Percentiles rank a stretch among this genome's conserved stretches.
Conservation (phyloP, 495 filamentous ascomycete species). For the Penicillium longicatenatum region DNA sequence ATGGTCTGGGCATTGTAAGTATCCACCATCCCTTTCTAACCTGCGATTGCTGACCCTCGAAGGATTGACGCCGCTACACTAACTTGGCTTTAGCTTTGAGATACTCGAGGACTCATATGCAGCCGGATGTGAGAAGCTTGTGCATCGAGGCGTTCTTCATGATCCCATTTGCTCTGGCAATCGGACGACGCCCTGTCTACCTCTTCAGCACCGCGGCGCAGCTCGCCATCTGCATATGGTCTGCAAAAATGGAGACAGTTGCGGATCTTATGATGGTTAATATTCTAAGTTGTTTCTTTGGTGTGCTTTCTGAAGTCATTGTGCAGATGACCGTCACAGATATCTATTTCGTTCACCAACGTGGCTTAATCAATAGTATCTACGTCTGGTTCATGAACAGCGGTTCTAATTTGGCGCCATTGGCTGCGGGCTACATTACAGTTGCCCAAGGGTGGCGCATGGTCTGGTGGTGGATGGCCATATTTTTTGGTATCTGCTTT, state of each 20-base stretch:
- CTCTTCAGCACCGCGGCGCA: slow-evolving; percentile 38
- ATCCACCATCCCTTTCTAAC: neutral
- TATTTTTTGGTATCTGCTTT: slow-evolving; percentile 37
- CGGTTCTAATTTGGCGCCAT: slow-evolving; percentile 37
- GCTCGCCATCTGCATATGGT: slow-evolving; percentile 40
- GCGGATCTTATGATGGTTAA: slow-evolving; percentile 41
- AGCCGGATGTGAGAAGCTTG: slow-evolving; percentile 36
- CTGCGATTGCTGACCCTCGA: neutral
- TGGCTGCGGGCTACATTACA: slow-evolving; percentile 49
- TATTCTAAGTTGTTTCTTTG: slow-evolving; percentile 35
- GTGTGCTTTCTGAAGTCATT: slow-evolving; percentile 40
- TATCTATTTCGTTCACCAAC: slow-evolving; percentile 51
- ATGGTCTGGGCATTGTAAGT: slow-evolving; percentile 26
- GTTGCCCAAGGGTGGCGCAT: slow-evolving; percentile 49
- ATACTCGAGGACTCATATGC: slow-evolving; percentile 46
- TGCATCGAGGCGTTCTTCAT: slow-evolving; percentile 41
- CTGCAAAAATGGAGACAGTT: slow-evolving; percentile 35
- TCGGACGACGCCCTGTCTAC: slow-evolving; percentile 46
- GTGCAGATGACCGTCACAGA: slow-evolving; percentile 52
- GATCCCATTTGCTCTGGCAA: slow-evolving; percentile 48
- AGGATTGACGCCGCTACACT: slow-evolving; percentile 37
- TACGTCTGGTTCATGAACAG: slow-evolving; percentile 37
- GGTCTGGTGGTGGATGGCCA: slow-evolving; percentile 53
- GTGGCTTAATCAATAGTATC: slow-evolving; percentile 40
- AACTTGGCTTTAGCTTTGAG: slow-evolving; percentile 39